A percentile compares a stretch with the other conserved stretches of the same genome.
These are phyloP conservation scores for Isabelozyma gotoi DNA, from an alignment of 805 yeast species.

Conservation along the genomic window DNA sequence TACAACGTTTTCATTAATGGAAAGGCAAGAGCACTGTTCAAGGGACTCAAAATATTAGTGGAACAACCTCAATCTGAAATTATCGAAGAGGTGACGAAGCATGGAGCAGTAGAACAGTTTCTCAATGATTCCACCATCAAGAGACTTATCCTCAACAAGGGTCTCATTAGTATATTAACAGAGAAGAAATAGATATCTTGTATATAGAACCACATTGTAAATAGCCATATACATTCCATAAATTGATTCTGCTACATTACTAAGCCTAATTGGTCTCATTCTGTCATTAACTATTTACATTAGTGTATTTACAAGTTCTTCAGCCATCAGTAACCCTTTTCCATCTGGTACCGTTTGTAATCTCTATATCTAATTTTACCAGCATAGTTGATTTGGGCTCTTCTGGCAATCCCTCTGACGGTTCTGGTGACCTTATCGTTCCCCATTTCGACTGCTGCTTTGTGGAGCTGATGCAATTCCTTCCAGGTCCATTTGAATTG, in stretches of 20 bases:
- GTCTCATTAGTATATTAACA: constrained; percentile 45
- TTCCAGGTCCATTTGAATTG: constrained; percentile 68
- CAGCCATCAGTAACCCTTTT: constrained; percentile 26
- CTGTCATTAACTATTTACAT: constrained; percentile 1
- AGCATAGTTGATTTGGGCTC: constrained; percentile 36
- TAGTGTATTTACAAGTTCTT: constrained; percentile 1
- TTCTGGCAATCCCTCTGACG: constrained; percentile 30
- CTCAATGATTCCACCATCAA: constrained; percentile 42
- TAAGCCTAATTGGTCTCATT: too few relatives aligned
- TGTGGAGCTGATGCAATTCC: constrained; percentile 27
- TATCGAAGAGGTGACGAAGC: constrained; percentile 29
- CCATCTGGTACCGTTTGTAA: constrained; percentile 28
- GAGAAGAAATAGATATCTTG: constrained; percentile 10
- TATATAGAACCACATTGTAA: constrained; percentile 7
- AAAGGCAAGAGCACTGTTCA: constrained; percentile 52
- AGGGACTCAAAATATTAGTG: constrained; percentile 33
- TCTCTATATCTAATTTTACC: constrained; percentile 40
- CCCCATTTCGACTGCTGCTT: constrained; percentile 32
- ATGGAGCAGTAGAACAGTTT: constrained; percentile 41
- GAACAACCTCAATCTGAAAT: constrained; percentile 33
- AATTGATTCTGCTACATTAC: too few relatives aligned
- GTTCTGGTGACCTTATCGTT: constrained; percentile 26
- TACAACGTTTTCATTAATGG: constrained; percentile 76
- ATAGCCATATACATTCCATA: constrained; percentile 5
- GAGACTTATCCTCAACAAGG: constrained; percentile 56